Percentiles rank a stretch among this genome's conserved stretches.
Conservation (phyloP, 257 asterid species). For the Verbena officinalis region DNA sequence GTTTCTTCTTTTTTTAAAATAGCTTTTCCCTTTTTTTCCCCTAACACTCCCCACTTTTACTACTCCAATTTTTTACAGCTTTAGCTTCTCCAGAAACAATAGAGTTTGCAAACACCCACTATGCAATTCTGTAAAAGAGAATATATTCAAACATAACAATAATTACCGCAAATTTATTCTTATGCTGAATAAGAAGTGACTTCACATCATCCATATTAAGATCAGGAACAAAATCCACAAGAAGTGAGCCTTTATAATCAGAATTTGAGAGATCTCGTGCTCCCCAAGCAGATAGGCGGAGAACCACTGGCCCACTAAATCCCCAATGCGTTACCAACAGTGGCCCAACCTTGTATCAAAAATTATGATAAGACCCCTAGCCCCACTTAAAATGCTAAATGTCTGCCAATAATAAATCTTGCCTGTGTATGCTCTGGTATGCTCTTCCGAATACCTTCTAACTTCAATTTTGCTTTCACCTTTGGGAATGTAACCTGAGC, state of each 20-base stretch:
- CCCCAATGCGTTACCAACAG: conserved; percentile 98
- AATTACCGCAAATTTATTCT: conserved; percentile 68
- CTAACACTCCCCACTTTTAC: too few relatives aligned
- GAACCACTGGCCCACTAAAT: conserved; percentile 96
- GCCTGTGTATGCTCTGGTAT: conserved; percentile 89
- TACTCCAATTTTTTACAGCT: too few relatives aligned
- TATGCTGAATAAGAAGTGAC: conserved; percentile 63
- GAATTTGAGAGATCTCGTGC: conserved; percentile 81
- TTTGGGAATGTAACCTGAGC: conserved; percentile 74
- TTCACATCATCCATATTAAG: conserved; percentile 65
- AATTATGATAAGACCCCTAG: conserved; percentile 32
- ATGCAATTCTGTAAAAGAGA: background rate
- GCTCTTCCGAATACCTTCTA: conserved; percentile 58
- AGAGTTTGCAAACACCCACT: too few relatives aligned
- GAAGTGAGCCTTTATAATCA: conserved; percentile 71
- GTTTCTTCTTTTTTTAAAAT: too few relatives aligned
- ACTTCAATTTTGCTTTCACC: conserved; percentile 75
- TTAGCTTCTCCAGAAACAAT: too few relatives aligned
- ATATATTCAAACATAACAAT: conserved; percentile 21
- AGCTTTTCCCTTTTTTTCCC: too few relatives aligned
- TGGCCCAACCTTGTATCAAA: conserved; percentile 77
- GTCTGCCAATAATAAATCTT: conserved; percentile 35
- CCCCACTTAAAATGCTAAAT: conserved; percentile 17
- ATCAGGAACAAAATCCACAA: conserved; percentile 88
- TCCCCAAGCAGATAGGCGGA: conserved; percentile 96